phyloP scores from a whole-genome alignment of 2,329 filamentous ascomycete species.

The Botrytis squamosa region DNA sequence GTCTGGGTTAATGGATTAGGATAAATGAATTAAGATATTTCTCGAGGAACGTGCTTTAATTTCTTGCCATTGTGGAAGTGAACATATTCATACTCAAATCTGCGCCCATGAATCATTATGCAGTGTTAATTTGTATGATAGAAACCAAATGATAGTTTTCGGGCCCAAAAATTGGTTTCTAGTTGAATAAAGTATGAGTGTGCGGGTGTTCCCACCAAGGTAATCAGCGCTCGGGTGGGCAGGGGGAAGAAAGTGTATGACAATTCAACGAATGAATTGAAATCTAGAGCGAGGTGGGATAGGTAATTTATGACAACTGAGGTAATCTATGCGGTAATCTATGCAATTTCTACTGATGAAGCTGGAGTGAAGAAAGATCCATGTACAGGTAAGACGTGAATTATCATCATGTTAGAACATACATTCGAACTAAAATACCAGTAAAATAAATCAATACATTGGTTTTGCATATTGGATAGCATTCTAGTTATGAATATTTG shows the following conservation, averaged over 20 bases:
- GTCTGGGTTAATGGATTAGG: background rate
- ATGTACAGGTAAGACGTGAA: background rate
- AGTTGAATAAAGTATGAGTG: background rate
- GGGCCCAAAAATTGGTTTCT: background rate
- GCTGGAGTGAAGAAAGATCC: background rate
- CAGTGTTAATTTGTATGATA: background rate
- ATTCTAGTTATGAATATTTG: background rate
- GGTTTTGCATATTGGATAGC: background rate
- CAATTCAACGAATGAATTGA: background rate
- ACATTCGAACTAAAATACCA: background rate
- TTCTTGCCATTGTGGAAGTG: background rate
- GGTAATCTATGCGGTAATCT: background rate
- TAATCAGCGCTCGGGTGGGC: background rate
- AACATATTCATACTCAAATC: background rate
- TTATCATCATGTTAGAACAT: background rate
- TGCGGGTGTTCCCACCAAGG: background rate
- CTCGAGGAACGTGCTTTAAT: background rate
- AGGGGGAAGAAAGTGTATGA: background rate
- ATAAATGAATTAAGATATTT: background rate
- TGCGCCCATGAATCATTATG: background rate
- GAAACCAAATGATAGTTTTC: background rate
- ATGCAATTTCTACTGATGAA: background rate
- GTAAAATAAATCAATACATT: background rate
- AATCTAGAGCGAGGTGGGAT: background rate
- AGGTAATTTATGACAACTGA: background rate